Evolutionary conservation across 768 basidiomycete genomes (phyloP), one percentile per base, ranked within the genome.

Genomic region (Artomyces pyxidatus): DNA sequence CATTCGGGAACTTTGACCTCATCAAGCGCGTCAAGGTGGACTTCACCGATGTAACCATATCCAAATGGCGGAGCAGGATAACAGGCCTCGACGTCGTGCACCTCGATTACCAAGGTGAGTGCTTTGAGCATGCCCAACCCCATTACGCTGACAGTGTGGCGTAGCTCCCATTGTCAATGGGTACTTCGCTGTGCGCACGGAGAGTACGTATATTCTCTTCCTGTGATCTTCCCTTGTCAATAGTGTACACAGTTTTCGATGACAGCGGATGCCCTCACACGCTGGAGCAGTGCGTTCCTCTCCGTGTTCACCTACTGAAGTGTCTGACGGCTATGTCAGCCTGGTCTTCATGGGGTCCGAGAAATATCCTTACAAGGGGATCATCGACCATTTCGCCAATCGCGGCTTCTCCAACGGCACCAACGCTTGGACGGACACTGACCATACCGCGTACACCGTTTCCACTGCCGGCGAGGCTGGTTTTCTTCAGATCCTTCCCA

Each of bases 371-470:
- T 90, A 89, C 74, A 97, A 98, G 64, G 95, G 94, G 19, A 83
- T 97, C 45, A 78, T 99, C 47, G 95, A 98, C 68, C 83, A 88
- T 49, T 74, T 99, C 19, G 96, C 96, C 3, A 98, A 97, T 64
- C 80, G 93, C 48, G 90, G 90, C 17, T 92, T 94, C 63, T 87
- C 90, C 6, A 81, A 88, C 53, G 90, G 89, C 28, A 90, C 86
- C 8, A 96, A 97, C 64, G 95, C 95, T 1, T 99, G 95, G 96
- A 98, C 96, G 3, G 95, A 88, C 61, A 93, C 79, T 38, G 90
- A 92, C 61, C 85, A 96, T 61, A 96, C 94, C 40, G 90, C 90
- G 8, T 99, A 97, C 64, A 98, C 96, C 9, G 85, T 95, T 48
- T 85, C 88, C 3, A 98, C 95, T 8, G 96, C 96, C 11, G 96